Evolutionary conservation across 495 filamentous ascomycete genomes (phyloP).

Genomic region (Penicillium cinerascens): DNA sequence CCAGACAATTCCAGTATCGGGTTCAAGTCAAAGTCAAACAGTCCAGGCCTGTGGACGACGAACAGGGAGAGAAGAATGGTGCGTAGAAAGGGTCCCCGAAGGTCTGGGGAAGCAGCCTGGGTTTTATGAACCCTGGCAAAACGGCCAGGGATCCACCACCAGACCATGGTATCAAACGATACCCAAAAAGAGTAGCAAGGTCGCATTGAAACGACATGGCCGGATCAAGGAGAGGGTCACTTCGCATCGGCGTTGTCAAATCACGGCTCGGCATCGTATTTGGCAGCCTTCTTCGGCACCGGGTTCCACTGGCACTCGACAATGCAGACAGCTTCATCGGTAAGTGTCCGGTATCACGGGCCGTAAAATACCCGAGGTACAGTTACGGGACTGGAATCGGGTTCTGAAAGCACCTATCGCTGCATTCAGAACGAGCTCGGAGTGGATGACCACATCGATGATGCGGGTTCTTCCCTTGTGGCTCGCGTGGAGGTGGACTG

Average conservation of each 20-base stretch:
- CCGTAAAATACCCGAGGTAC: not conserved
- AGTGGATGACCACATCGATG: slow-evolving; percentile 11
- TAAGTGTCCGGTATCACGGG: slow-evolving; percentile 8
- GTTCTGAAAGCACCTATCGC: not conserved
- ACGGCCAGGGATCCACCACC: slow-evolving; percentile 4
- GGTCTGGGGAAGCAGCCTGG: slow-evolving; percentile 14
- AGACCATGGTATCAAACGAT: not conserved
- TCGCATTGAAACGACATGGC: slow-evolving; percentile 15
- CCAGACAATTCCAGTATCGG: slow-evolving; percentile 1
- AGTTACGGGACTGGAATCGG: not conserved
- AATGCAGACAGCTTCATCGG: not conserved
- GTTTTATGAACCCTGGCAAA: slow-evolving; percentile 11
- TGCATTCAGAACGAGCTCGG: slow-evolving; percentile 4
- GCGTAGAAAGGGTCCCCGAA: not conserved
- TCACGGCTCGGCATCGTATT: not conserved
- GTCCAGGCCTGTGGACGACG: slow-evolving; percentile 8
- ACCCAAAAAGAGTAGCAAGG: slow-evolving; percentile 4
- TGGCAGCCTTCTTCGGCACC: slow-evolving; percentile 2
- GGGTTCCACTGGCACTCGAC: slow-evolving; percentile 11
- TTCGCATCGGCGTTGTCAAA: not conserved
- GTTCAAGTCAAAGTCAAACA: not conserved
- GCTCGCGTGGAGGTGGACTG: slow-evolving; percentile 6
- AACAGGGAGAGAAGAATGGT: not conserved
- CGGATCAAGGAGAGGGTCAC: slow-evolving; percentile 16
- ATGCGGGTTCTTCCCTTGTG: slow-evolving; percentile 3